Percentiles rank a stretch among this genome's conserved stretches.
Evolutionary conservation across 768 basidiomycete genomes (phyloP).

Genomic region (Boletus reticuloceps): DNA sequence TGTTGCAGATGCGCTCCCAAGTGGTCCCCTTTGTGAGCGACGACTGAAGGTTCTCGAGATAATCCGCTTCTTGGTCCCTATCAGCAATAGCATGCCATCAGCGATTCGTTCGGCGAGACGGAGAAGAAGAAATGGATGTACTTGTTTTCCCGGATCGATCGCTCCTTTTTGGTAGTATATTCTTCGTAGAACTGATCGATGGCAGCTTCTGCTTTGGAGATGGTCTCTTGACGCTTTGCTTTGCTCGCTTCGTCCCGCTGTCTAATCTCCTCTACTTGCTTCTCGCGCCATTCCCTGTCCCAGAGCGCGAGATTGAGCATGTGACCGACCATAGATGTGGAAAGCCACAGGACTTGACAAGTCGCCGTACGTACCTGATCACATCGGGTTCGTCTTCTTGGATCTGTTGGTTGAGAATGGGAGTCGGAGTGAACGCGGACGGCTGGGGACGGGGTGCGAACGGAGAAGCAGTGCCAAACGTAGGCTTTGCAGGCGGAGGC

Average conservation of each 20-base stretch:
- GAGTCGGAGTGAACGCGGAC: conserved; percentile 67
- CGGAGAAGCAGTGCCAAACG: conserved; percentile 49
- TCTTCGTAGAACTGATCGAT: conserved; percentile 92
- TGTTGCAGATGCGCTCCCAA: conserved; percentile 90
- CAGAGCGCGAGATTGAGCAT: background rate
- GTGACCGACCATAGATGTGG: too few relatives aligned
- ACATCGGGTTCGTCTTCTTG: conserved; percentile 84
- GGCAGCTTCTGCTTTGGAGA: conserved; percentile 77
- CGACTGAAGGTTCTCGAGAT: conserved; percentile 66
- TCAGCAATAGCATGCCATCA: background rate
- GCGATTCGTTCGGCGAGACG: background rate
- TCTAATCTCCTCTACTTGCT: conserved; percentile 80
- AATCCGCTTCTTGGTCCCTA: conserved; percentile 87
- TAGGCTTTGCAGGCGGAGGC: conserved; percentile 30
- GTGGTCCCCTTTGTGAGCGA: conserved; percentile 87
- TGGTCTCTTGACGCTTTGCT: conserved; percentile 75
- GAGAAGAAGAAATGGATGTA: conserved; percentile 28
- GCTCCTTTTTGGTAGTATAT: conserved; percentile 86
- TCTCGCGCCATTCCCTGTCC: conserved; percentile 82
- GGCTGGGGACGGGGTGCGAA: conserved; percentile 79
- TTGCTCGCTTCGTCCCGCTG: conserved; percentile 80
- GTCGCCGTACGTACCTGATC: conserved; percentile 56
- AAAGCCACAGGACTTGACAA: too few relatives aligned
- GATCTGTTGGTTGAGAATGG: conserved; percentile 64
- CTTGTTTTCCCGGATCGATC: conserved; percentile 95